These are phyloP conservation scores for Periconia sp. DNA, from an alignment of 2,329 filamentous ascomycete species.

Conservation along the genomic window DNA sequence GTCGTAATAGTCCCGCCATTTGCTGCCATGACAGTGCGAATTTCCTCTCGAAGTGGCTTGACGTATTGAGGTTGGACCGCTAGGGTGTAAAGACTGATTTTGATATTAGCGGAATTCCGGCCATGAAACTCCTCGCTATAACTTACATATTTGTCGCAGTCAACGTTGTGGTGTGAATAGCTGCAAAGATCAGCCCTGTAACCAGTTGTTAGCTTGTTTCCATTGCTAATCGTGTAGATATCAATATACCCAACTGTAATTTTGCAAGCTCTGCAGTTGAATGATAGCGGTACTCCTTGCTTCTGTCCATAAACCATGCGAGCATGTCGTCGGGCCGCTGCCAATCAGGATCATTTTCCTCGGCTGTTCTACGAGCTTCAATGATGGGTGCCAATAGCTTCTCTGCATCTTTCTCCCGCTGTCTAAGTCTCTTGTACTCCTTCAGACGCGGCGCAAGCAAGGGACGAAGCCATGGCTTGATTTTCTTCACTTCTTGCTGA, in stretches of 20 bases:
- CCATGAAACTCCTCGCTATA: no score
- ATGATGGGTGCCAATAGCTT: constrained; percentile 29
- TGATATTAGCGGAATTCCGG: not conserved
- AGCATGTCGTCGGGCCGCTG: constrained; percentile 41
- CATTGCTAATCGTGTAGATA: no score
- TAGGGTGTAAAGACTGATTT: constrained; percentile 31
- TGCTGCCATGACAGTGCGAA: constrained; percentile 42
- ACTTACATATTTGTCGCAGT: constrained; percentile 24
- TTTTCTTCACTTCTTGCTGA: constrained; percentile 27
- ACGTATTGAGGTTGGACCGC: constrained; percentile 44
- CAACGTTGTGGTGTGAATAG: constrained; percentile 34
- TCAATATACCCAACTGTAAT: constrained; percentile 19
- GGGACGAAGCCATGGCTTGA: constrained; percentile 26
- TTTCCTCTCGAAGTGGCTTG: constrained; percentile 46
- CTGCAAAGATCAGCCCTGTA: constrained; percentile 26
- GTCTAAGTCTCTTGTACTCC: constrained; percentile 22
- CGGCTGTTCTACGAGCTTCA: constrained; percentile 20
- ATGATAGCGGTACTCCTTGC: constrained; percentile 9
- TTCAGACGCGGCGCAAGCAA: constrained; percentile 28
- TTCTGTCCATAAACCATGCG: constrained; percentile 39
- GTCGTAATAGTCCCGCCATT: constrained; percentile 31
- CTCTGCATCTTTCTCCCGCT: constrained; percentile 16
- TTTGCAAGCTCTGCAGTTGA: constrained; percentile 11
- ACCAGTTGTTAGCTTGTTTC: no score
- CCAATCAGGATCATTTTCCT: constrained; percentile 29